Evolutionary conservation across 1,139 yeast species (phyloP).

Genomic region (Suhomyces anneliseae): DNA sequence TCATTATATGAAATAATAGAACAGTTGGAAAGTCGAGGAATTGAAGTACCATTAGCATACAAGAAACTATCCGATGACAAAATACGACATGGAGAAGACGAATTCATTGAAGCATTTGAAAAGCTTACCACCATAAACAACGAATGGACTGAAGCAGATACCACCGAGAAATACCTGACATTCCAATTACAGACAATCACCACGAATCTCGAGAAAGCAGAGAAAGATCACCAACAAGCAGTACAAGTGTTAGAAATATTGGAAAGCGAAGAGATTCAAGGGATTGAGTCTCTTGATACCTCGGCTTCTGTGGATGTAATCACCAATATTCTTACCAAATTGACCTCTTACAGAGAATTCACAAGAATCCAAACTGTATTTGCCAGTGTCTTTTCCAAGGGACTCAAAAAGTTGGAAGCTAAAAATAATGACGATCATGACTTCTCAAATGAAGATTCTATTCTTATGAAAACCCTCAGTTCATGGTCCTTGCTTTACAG

Average conservation of each 20-base stretch:
- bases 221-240: slow-evolving; percentile 4
- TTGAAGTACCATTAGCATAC: slow-evolving; percentile 28
- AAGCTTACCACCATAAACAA: slow-evolving; percentile 17
- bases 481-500: slow-evolving; percentile 19
- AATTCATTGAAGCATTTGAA: slow-evolving; percentile 13
- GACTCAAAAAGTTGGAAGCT: background rate
- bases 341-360: slow-evolving; percentile 1
- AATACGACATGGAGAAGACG: slow-evolving; percentile 1
- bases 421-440: background rate
- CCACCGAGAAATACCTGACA: slow-evolving; percentile 21
- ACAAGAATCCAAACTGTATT: slow-evolving; percentile 1
- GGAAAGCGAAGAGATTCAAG: background rate
- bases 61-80: slow-evolving; percentile 26
- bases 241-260: slow-evolving; percentile 2
- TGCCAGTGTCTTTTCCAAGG: slow-evolving; percentile 1
- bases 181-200: slow-evolving; percentile 19
- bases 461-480: slow-evolving; percentile 10
- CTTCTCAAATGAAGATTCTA: slow-evolving; percentile 3
- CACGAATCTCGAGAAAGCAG: background rate
- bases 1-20: slow-evolving; percentile 28
- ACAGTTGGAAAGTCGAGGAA: slow-evolving; percentile 26
- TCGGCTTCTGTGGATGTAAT: background rate
- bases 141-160: slow-evolving; percentile 18
- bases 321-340: background rate
- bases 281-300: background rate